A percentile compares a stretch with the other conserved stretches of the same genome.
Evolutionary conservation across 1,139 yeast species (phyloP).

Genomic region (Sugiyamaella paludigena): DNA sequence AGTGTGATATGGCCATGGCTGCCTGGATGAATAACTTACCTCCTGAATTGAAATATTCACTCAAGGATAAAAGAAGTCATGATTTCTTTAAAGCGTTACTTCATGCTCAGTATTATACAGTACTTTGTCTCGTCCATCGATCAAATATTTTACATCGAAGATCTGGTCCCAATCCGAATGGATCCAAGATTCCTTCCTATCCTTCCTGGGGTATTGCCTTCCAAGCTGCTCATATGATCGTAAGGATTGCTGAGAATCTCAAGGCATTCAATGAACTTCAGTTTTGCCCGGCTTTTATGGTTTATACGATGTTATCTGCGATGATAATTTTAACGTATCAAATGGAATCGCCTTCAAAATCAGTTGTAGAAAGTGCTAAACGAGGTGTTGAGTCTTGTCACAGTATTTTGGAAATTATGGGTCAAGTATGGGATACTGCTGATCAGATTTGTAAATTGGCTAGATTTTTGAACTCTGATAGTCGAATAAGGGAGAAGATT

Average conservation of each 20-base stretch:
- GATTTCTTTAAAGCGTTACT: slow-evolving; percentile 59
- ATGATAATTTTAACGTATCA: slow-evolving; percentile 73
- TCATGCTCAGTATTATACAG: slow-evolving; percentile 70
- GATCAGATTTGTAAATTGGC: slow-evolving; percentile 38
- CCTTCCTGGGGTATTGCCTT: slow-evolving; percentile 85
- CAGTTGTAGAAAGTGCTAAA: slow-evolving; percentile 59
- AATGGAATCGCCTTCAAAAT: slow-evolving; percentile 56
- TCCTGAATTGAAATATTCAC: slow-evolving; percentile 58
- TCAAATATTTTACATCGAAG: slow-evolving; percentile 61
- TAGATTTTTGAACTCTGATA: slow-evolving; percentile 31
- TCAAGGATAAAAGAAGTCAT: slow-evolving; percentile 52
- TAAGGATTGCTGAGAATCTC: slow-evolving; percentile 61
- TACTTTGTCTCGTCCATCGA: slow-evolving; percentile 69
- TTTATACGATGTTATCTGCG: slow-evolving; percentile 60
- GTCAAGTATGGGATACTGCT: slow-evolving; percentile 46
- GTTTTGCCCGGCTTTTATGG: slow-evolving; percentile 57
- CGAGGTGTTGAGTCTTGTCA: slow-evolving; percentile 55
- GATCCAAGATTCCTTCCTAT: slow-evolving; percentile 51
- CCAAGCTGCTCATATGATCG: slow-evolving; percentile 81
- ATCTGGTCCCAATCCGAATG: slow-evolving; percentile 39
- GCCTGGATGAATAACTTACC: slow-evolving; percentile 75
- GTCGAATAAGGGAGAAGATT: slow-evolving; percentile 32
- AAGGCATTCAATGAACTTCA: slow-evolving; percentile 51
- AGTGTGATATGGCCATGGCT: slow-evolving; percentile 79
- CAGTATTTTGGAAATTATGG: slow-evolving; percentile 52